Evolutionary conservation across 2,329 filamentous ascomycete species (phyloP).

Genomic region (Aspergillus phoenicis): DNA sequence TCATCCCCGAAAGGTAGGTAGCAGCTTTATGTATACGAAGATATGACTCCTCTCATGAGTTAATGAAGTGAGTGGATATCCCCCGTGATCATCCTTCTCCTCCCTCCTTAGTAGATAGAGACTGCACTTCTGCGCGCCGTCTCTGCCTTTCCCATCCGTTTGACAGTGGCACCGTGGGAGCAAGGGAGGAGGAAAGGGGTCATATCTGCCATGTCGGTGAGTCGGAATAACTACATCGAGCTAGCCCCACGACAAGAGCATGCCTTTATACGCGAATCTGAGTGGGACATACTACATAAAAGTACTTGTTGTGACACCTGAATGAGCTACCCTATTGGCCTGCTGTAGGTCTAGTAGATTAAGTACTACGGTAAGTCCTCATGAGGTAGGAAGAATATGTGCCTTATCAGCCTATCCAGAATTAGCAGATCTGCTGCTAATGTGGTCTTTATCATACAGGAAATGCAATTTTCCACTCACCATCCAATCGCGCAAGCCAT

Average conservation of each 20-base stretch:
- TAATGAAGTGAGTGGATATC: background rate
- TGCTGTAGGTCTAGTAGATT: background rate
- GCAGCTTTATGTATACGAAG: background rate
- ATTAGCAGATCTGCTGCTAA: background rate
- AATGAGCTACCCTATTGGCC: background rate
- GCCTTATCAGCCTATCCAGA: background rate
- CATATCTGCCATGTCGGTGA: background rate
- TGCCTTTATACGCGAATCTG: background rate
- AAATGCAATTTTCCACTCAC: background rate
- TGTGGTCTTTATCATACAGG: background rate
- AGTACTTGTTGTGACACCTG: background rate
- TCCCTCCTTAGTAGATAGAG: too few species aligned
- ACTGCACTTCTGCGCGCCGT: background rate
- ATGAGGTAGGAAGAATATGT: background rate
- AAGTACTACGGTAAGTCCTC: background rate
- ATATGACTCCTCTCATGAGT: conserved; percentile 15
- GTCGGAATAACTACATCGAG: conserved; percentile 4
- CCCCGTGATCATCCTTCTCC: background rate
- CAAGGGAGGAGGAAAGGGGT: conserved; percentile 2
- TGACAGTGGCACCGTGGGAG: background rate
- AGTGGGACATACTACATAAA: background rate
- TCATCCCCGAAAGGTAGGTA: conserved; percentile 6
- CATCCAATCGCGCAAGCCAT: background rate
- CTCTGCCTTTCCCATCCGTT: background rate
- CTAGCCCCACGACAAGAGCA: background rate